Conservation (phyloP, 176 grass and related monocot genomes). For the Oryza australiensis region DNA sequence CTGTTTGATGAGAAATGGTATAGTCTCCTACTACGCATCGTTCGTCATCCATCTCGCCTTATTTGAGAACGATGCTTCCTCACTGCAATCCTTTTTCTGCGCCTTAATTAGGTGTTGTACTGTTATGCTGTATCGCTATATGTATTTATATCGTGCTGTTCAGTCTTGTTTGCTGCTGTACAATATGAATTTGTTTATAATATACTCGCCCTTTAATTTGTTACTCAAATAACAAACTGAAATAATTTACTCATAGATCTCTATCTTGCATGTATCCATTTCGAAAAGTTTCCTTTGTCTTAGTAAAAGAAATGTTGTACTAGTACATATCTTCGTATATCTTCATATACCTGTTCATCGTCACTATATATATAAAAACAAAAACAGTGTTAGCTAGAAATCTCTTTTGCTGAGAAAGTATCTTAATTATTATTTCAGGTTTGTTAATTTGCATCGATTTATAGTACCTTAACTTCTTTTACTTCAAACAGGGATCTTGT, state of each 20-base stretch:
- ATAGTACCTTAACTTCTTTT: constrained; percentile 10
- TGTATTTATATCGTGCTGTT: constrained; percentile 8
- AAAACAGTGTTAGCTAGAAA: background rate
- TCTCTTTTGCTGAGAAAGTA: background rate
- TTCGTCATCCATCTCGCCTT: background rate
- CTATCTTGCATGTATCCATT: background rate
- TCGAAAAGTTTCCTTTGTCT: background rate
- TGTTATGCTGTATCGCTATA: background rate
- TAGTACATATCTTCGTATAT: background rate
- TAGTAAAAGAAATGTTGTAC: background rate
- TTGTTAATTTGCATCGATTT: background rate
- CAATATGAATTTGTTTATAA: background rate
- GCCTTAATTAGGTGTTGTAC: background rate
- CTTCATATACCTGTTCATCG: background rate
- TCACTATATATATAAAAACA: constrained; percentile 9
- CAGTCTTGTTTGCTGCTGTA: background rate
- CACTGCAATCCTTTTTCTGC: background rate
- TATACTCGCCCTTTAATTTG: background rate
- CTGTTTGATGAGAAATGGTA: background rate
- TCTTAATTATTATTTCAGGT: background rate
- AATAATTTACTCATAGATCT: background rate
- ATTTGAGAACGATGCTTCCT: background rate
- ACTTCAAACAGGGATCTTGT: background rate
- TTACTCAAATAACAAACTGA: background rate
- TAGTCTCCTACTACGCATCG: background rate